Conservation (phyloP, 148 eudicot species). For the Nyssa sinensis region DNA sequence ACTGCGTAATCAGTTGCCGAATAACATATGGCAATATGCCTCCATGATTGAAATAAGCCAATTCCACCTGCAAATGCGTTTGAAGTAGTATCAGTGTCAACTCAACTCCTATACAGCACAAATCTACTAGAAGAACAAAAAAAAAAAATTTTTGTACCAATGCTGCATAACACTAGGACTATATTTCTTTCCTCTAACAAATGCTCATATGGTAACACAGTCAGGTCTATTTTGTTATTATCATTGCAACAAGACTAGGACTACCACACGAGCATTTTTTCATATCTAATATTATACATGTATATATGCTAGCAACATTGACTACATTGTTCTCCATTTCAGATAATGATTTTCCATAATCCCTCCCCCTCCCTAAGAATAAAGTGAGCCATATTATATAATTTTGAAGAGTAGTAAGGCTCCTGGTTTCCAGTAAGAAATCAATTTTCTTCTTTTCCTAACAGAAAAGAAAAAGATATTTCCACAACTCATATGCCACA, state of each 20-base stretch:
- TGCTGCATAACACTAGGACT: no score
- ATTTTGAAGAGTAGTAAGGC: background rate
- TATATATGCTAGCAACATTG: no score
- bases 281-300: no score
- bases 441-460: background rate
- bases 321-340: no score
- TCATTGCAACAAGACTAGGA: no score
- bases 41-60: conserved; percentile 50
- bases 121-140: background rate
- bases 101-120: background rate
- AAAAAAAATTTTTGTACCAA: background rate
- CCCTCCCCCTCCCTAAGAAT: no score
- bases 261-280: no score
- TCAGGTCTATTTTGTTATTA: background rate
- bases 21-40: conserved; percentile 48
- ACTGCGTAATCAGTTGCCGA: conserved; percentile 36
- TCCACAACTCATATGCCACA: background rate
- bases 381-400: no score
- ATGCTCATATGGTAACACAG: background rate
- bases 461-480: background rate
- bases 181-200: background rate
- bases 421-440: no score
- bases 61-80: conserved; percentile 34
- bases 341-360: no score
- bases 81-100: background rate